Evolutionary conservation across 75 land plant genomes (phyloP), one percentile per base, ranked within the genome.

Genomic region (Picea glauca): DNA sequence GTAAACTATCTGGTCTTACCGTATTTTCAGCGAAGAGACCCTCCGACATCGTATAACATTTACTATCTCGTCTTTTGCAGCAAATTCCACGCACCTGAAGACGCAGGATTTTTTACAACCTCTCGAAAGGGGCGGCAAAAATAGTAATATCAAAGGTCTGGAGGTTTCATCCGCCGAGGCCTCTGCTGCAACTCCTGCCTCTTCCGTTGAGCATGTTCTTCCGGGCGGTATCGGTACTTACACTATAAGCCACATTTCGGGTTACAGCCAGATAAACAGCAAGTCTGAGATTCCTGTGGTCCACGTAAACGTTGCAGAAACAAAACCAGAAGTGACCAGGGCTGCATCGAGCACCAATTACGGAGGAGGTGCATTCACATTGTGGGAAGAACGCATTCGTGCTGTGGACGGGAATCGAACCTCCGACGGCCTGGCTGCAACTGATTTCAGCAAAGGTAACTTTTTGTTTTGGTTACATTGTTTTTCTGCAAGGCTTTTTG

Each of bases 201-300:
- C 80, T 6, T 81, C 88, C 4, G 84, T 70, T 21, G 90, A 88
- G 78, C 90, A 85, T 62, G 78, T 84, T 64, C 87, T 90, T 23
- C 90, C 88, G n/a, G 92, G 92, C 13, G 92, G 90, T 18, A 86
- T 88, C 40, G 90, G 92, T n/a, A 88, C 88, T 23, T 90, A 83
- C 78, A 90, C 79, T 33, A 86, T 89, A 80, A 82, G 84, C 82
- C 91, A 89, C 79, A 80, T 88, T 76, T 75, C 90, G 8, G 74
- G 75, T 75, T 60, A 58, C 70, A 72, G 61, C 33, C 67, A 32
- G 38, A 17, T 43, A 38, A 61, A 35, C 20, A 74, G 56, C 8
- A 30, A 76, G 0, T 13, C 73, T 13, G 62, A 73, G 13, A 76
- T 78, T 17, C 62, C 81, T 3, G 83, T 64, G 14, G 85, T 33